Conservation (phyloP, 1,139 yeast species). For the Blastobotrys aristatus region DNA sequence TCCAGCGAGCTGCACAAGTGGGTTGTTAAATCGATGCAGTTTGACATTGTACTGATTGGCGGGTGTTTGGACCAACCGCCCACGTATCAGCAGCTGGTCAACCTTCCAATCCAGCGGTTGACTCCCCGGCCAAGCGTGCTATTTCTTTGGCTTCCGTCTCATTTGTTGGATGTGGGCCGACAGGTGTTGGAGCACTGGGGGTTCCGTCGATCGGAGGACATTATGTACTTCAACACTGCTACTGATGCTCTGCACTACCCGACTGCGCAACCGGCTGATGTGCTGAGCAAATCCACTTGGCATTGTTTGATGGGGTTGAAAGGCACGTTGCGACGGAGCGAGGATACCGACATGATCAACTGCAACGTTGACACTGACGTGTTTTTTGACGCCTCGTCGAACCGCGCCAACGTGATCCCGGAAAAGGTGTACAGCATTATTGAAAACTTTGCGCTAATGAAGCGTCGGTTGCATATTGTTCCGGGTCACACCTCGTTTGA, state of each 20-base stretch:
- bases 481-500: slow-evolving; percentile 48
- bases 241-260: slow-evolving; percentile 28
- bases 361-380: slow-evolving; percentile 91
- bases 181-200: slow-evolving; percentile 56
- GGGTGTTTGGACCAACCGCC: slow-evolving; percentile 68
- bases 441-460: slow-evolving; percentile 84
- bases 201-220: slow-evolving; percentile 83
- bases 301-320: slow-evolving; percentile 98
- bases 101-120: slow-evolving; percentile 64
- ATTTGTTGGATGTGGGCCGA: slow-evolving; percentile 54
- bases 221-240: slow-evolving; percentile 51
- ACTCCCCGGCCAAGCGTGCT: slow-evolving; percentile 83
- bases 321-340: slow-evolving; percentile 83
- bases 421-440: slow-evolving; percentile 72
- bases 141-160: slow-evolving; percentile 75
- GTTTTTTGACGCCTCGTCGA: slow-evolving; percentile 46
- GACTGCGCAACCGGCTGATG: slow-evolving; percentile 19
- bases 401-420: slow-evolving; percentile 54
- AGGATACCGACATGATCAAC: slow-evolving; percentile 78
- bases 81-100: slow-evolving; percentile 52
- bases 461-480: slow-evolving; percentile 75
- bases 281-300: slow-evolving; percentile 46
- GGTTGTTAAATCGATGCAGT: slow-evolving; percentile 54
- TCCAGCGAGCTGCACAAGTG: slow-evolving; percentile 52
- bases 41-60: slow-evolving; percentile 90